A percentile compares a stretch with the other conserved stretches of the same genome.
phyloP scores from a whole-genome alignment of 2,329 filamentous ascomycete genomes.

The Cercospora sesami region DNA sequence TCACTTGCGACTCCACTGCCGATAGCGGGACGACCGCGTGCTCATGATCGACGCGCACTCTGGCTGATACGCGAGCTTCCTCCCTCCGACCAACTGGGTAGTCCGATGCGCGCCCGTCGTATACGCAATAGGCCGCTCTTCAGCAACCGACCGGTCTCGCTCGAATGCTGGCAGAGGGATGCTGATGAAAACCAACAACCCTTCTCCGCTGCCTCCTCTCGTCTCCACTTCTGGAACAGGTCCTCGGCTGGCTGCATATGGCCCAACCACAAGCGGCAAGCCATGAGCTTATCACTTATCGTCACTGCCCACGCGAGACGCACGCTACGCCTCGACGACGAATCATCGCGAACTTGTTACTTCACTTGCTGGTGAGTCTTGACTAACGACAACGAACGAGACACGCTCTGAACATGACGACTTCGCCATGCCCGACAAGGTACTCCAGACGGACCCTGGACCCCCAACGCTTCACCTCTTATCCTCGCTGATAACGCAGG shows the following conservation, averaged over 20 bases:
- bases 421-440: constrained; percentile 4
- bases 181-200: neutral
- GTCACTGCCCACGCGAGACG: constrained; percentile 2
- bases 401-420: neutral
- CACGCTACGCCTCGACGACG: neutral
- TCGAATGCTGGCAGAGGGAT: neutral
- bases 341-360: constrained; percentile 12
- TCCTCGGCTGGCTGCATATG: neutral
- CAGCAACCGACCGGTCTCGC: neutral
- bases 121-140: neutral
- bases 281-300: constrained; percentile 1
- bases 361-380: constrained; percentile 8
- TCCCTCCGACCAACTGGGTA: constrained; percentile 5
- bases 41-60: constrained; percentile 13
- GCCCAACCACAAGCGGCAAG: neutral
- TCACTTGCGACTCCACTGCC: constrained; percentile 14
- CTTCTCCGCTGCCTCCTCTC: neutral
- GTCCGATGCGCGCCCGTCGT: constrained; percentile 7
- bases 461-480: neutral
- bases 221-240: neutral
- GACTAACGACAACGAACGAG: constrained; percentile 1
- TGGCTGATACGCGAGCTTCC: constrained; percentile 1
- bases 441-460: neutral
- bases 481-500: constrained; percentile 13
- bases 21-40: constrained; percentile 18